phyloP scores from a whole-genome alignment of 192 early-diverging fungal species.

The Gigaspora rosea region DNA sequence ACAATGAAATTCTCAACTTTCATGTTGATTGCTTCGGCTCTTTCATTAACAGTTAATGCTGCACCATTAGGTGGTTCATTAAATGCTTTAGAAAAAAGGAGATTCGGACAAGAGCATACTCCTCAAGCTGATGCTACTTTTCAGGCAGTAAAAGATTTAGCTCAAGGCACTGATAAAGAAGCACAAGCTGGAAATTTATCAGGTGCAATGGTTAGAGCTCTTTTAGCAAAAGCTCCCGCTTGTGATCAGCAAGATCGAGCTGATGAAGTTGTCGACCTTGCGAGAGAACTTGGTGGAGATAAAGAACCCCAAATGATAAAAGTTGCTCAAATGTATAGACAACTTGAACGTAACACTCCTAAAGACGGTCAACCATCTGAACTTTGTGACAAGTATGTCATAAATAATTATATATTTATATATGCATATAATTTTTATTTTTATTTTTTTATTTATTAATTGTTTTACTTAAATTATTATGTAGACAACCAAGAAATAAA shows the following conservation, averaged over 20 bases:
- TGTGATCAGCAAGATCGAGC: constrained; percentile 21
- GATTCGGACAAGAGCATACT: constrained; percentile 30
- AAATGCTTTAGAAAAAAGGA: neutral
- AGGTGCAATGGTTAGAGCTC: constrained; percentile 8
- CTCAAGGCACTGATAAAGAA: neutral
- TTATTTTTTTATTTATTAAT: neutral
- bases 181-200: constrained; percentile 16
- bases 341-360: constrained; percentile 18
- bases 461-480: neutral
- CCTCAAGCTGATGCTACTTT: neutral
- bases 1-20: no score
- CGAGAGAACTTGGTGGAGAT: neutral
- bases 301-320: neutral
- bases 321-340: neutral
- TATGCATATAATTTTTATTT: no score
- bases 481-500: neutral
- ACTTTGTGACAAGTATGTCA: neutral
- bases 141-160: constrained; percentile 8
- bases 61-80: neutral
- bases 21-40: neutral
- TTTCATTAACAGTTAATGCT: neutral
- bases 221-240: constrained; percentile 14
- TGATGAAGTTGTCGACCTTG: constrained; percentile 13
- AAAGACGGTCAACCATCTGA: neutral
- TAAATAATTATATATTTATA: neutral